Base-by-base conservation (phyloP, 176 grass and related monocot genomes). In the Melocanna baccifera region DNA sequence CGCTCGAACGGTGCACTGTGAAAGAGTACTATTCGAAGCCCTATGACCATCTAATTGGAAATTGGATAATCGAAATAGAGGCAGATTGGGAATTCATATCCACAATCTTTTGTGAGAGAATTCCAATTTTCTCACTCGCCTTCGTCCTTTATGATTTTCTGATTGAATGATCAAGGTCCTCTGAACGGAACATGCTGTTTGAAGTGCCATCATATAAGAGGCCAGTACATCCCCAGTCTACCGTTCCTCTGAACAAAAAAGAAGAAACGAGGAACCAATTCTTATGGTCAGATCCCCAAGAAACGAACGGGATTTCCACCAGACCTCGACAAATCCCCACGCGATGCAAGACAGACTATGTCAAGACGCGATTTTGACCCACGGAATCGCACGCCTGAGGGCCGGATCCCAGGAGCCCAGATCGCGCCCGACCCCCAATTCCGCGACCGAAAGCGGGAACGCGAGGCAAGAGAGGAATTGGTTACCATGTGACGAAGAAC, bases 401-500 rank as follows among this genome's bases (percentile, higher is more conserved):
- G 5, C 66, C 57, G 75, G 81, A 84, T 88, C 87, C 41, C 50
- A 16, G 14, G 16, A 66, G 14, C 9, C 32, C 45, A 66, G 46
- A 53, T 0, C 47, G 36, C 20, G 19, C 14, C 20, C 15, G 32
- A 1, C 14, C 42, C 42, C 32, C 9, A 32, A 26, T 41, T 71
- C 47, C n/a, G 22, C 20, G 7, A 26, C 11, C 28, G 50, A 48
- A 52, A 20, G 26, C 26, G 16, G 9, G 43, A 25, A 26, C 39
- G 26, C 14, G 9, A 69, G 4, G 43, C 6, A 3, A 34, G 22
- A 28, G 26, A 30, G 42, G 32, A 4, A 10, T 10, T 34, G 0
- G 8, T 62, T 88, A 97, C 94, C 94, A 80, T 5, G 87, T 94
- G 81, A 92, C 87, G 91, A 97, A 82, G 82, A 97, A 91, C 89